Conservation (phyloP, 805 yeast genomes). For the Cyberlindnera petersonii region DNA sequence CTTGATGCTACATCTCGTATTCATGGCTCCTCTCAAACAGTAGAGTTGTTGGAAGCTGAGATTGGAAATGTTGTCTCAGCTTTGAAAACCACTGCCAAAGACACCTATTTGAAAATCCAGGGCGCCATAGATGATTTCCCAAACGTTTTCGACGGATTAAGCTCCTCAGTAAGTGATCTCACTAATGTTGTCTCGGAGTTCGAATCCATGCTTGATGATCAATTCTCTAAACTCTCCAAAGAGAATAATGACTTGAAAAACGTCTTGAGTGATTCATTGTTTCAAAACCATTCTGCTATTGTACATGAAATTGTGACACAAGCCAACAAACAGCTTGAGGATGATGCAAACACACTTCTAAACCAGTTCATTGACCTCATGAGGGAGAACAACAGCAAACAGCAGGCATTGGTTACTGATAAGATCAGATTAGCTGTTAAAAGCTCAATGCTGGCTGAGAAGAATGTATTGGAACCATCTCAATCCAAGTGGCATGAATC, state of each 20-base stretch:
- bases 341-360: slow-evolving; percentile 20
- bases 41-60: slow-evolving; percentile 12
- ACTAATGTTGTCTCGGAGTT: slow-evolving; percentile 9
- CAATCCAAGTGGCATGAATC: slow-evolving; percentile 22
- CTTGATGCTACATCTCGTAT: slow-evolving; percentile 1
- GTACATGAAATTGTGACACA: slow-evolving; percentile 15
- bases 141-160: slow-evolving; percentile 19
- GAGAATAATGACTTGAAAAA: slow-evolving; percentile 25
- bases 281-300: slow-evolving; percentile 23
- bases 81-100: slow-evolving; percentile 20
- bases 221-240: slow-evolving; percentile 22
- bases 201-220: slow-evolving; percentile 15
- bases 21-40: slow-evolving; percentile 4
- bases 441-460: slow-evolving; percentile 20
- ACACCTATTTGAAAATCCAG: slow-evolving; percentile 24
- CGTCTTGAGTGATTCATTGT: slow-evolving; percentile 20
- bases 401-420: slow-evolving; percentile 15
- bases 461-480: slow-evolving; percentile 12
- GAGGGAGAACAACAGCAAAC: slow-evolving; percentile 18
- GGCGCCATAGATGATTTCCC: slow-evolving; percentile 24
- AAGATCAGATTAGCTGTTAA: slow-evolving; percentile 17
- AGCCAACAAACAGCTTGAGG: slow-evolving; percentile 17
- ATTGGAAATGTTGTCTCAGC: slow-evolving; percentile 12
- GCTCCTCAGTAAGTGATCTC: slow-evolving; percentile 13
- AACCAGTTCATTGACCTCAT: slow-evolving; percentile 21